Evolutionary conservation across 768 basidiomycete species (phyloP).

Genomic region (Ephemerocybe angulata): DNA sequence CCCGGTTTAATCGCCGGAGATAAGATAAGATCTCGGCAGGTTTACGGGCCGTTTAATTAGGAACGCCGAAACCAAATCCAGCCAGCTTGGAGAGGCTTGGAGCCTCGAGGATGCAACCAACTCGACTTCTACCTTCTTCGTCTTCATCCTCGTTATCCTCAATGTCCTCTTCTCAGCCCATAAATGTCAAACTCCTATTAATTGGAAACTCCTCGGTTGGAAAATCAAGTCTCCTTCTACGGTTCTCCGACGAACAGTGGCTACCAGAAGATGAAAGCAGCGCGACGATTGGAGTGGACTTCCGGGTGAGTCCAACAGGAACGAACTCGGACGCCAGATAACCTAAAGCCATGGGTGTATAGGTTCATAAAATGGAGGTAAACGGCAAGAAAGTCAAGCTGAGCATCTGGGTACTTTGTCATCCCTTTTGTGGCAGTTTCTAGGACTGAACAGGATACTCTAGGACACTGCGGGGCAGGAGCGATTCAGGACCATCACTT

Average conservation of each 20-base stretch:
- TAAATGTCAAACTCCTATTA: conserved; percentile 80
- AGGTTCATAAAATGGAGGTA: conserved; percentile 88
- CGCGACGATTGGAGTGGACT: conserved; percentile 83
- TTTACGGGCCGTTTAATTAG: neutral
- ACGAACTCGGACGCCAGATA: neutral
- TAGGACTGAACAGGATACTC: conserved; percentile 1
- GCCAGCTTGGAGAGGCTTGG: neutral
- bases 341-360: conserved; percentile 10
- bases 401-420: conserved; percentile 88
- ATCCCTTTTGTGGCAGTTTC: neutral
- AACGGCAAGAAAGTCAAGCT: conserved; percentile 84
- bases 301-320: conserved; percentile 52
- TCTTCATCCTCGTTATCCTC: conserved; percentile 16
- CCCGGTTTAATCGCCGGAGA: neutral
- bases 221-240: conserved; percentile 83
- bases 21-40: neutral
- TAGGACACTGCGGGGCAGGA: conserved; percentile 98
- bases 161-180: conserved; percentile 29
- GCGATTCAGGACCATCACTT: conserved; percentile 92
- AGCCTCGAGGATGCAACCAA: neutral
- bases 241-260: conserved; percentile 98
- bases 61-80: neutral
- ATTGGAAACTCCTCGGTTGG: conserved; percentile 91
- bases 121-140: conserved; percentile 21
- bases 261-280: conserved; percentile 86